Conservation (phyloP, 768 basidiomycete species). For the Boletus reticuloceps region DNA sequence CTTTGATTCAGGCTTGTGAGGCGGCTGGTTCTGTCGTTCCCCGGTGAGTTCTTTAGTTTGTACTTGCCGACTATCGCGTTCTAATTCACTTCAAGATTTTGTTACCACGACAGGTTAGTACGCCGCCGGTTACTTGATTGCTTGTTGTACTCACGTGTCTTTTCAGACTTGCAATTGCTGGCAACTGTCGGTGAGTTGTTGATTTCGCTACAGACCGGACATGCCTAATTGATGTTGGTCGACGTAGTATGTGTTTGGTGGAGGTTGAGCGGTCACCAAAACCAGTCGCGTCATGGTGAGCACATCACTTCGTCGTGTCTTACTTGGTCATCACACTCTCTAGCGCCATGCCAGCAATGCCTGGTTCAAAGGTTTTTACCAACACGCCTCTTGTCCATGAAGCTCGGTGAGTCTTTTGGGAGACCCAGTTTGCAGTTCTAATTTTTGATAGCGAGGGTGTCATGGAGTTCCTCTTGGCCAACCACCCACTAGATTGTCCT, state of each 20-base stretch:
- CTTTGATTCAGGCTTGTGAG: conserved; percentile 96
- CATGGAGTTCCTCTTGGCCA: conserved; percentile 97
- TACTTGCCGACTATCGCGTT: not conserved
- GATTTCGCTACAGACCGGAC: conserved; percentile 1
- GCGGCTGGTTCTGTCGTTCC: conserved; percentile 82
- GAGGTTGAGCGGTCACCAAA: conserved; percentile 96
- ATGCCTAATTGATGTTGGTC: conserved; percentile 4
- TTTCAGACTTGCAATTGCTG: conserved; percentile 88
- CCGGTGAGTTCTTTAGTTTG: conserved; percentile 45
- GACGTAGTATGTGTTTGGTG: conserved; percentile 89
- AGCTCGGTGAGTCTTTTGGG: conserved; percentile 55
- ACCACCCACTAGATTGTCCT: conserved; percentile 98
- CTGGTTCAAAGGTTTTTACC: conserved; percentile 87
- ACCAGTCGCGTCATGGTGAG: conserved; percentile 89
- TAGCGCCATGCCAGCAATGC: conserved; percentile 98
- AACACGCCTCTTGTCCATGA: conserved; percentile 89
- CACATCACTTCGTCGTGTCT: not conserved
- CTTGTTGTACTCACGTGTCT: not conserved
- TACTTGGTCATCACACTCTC: not conserved
- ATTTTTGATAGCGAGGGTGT: conserved; percentile 75
- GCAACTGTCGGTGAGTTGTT: conserved; percentile 83
- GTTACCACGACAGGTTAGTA: conserved; percentile 78
- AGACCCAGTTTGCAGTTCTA: conserved; percentile 5
- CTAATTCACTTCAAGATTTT: conserved; percentile 52
- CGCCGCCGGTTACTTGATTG: not conserved